Conservation (phyloP, 495 filamentous ascomycete species). For the Xanthoparmelia taractica region DNA sequence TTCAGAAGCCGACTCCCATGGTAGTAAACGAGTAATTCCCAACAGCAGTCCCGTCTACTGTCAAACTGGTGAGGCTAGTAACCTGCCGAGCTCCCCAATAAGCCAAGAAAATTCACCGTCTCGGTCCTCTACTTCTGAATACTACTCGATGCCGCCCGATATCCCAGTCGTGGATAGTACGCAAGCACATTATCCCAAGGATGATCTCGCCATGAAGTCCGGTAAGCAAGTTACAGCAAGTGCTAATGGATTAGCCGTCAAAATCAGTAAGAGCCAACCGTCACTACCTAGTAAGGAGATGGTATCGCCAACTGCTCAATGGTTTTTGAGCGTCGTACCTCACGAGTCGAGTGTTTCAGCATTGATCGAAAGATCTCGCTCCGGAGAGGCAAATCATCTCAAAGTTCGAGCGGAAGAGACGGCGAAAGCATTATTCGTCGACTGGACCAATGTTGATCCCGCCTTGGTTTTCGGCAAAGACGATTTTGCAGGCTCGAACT, state of each 20-base stretch:
- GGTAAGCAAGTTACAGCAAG: background rate
- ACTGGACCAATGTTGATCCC: background rate
- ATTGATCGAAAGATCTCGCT: background rate
- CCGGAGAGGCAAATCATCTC: background rate
- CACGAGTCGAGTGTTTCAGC: background rate
- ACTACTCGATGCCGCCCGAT: background rate
- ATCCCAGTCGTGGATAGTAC: background rate
- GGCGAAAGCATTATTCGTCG: background rate
- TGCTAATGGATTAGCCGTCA: background rate
- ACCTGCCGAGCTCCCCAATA: background rate
- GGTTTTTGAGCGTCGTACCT: constrained; percentile 4
- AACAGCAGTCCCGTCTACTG: background rate
- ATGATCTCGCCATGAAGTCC: background rate
- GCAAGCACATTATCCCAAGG: background rate
- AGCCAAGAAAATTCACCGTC: background rate
- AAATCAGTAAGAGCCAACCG: background rate
- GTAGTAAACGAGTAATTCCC: background rate
- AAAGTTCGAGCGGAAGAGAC: constrained; percentile 2
- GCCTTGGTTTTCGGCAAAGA: background rate
- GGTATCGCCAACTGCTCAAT: background rate
- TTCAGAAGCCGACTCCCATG: background rate
- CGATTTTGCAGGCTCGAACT: background rate
- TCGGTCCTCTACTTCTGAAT: background rate
- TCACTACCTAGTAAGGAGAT: background rate
- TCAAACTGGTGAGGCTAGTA: background rate